phyloP scores from a whole-genome alignment of 139 green algal genomes.

The Volvox reticuliferus region DNA sequence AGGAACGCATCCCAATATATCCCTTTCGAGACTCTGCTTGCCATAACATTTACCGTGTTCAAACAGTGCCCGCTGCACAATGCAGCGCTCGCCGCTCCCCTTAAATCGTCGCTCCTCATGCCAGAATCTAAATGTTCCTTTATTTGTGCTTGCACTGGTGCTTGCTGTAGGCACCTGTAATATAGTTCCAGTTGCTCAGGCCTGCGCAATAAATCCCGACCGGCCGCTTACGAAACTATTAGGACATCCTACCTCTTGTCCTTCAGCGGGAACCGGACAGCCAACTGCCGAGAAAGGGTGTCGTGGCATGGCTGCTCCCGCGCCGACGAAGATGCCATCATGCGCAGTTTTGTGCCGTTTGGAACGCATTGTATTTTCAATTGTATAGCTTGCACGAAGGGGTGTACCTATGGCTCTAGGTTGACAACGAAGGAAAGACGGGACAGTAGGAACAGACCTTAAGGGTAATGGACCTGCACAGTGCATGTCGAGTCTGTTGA shows the following conservation, averaged over 20 bases:
- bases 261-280: background rate
- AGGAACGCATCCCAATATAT: too few species aligned
- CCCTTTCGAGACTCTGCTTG: too few species aligned
- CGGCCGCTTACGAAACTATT: background rate
- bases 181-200: background rate
- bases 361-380: background rate
- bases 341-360: constrained; percentile 27
- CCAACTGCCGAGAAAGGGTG: constrained; percentile 10
- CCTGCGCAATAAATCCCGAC: background rate
- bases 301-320: constrained; percentile 10
- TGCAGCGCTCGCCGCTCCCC: constrained; percentile 59
- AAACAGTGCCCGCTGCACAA: constrained; percentile 68
- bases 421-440: background rate
- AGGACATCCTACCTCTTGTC: background rate
- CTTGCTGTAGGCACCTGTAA: background rate
- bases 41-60: constrained; percentile 47
- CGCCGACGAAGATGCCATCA: background rate
- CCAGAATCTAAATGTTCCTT: constrained; percentile 69
- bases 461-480: background rate
- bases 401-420: background rate
- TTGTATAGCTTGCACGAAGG: background rate
- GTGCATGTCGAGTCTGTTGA: constrained; percentile 10
- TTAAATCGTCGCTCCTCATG: constrained; percentile 73
- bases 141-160: constrained; percentile 12
- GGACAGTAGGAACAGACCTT: background rate